Evolutionary conservation across 2,329 filamentous ascomycete genomes (phyloP).

Genomic region (Curvularia eragrostidis): DNA sequence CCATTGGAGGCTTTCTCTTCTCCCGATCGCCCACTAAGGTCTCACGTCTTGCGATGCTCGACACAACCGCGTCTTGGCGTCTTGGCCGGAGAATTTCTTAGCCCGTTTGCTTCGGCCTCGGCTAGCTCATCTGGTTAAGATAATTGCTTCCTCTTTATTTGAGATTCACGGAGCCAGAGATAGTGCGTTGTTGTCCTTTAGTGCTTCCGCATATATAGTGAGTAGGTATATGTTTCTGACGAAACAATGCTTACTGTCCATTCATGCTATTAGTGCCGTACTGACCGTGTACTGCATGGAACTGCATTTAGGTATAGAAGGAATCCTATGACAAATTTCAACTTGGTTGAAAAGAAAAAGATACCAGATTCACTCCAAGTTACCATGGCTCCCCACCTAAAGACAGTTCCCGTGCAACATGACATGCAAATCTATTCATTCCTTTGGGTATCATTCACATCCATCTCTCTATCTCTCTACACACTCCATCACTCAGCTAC

Average conservation of each 20-base stretch:
- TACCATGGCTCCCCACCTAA: neutral
- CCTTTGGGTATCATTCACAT: neutral
- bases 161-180: neutral
- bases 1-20: neutral
- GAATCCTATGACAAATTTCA: neutral
- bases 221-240: neutral
- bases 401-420: neutral
- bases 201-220: neutral
- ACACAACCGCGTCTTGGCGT: neutral
- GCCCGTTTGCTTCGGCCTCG: neutral
- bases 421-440: neutral
- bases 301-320: neutral
- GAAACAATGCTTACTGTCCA: neutral
- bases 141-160: neutral
- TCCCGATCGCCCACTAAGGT: neutral
- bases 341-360: neutral
- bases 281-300: neutral
- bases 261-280: neutral
- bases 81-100: neutral
- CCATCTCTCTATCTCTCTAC: neutral
- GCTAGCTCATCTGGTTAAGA: neutral
- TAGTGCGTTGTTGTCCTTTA: neutral
- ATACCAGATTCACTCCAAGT: neutral
- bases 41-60: neutral
- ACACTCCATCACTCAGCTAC: too few relatives aligned